Base-by-base conservation (phyloP, 129 eudicot genomes). In the Pittosporum tobira region DNA sequence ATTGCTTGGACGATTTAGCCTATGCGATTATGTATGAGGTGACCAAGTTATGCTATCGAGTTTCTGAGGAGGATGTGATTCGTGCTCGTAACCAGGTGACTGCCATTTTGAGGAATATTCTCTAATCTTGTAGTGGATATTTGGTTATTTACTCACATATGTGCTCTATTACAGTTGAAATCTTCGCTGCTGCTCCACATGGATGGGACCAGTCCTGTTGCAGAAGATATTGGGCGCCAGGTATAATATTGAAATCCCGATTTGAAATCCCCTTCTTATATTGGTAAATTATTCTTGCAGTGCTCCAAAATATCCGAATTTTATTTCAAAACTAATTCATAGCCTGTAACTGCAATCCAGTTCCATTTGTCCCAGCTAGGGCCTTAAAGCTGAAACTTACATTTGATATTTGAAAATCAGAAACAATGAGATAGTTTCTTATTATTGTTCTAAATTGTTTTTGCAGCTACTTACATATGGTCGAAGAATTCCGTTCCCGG, bases 31-130 rank as follows among this genome's bases (percentile, higher is more conserved):
- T 90, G 98, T 72, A 83, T 27, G 88, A 83, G 75, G 31, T 86
- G 5, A 79, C 81, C 75, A 90, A 83, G 68, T 62, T 90, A 36
- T 82, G 94, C 45, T 87, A 90, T 50, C 73, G 81, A 5, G 89
- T 86, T 34, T 65, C 82, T 21, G 94, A 85, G 7, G 98, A 72
- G 10, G 98, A 85, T 57, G 95, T 86, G 15, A 72, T 73, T 57
- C 98, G 98, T 61, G 98, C 95, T 64, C 79, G 88, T 67, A 90
- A 90, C 63, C 84, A 85, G 87, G 97, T 89, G 69, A n/a, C 15
- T 47, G 27, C 36, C 6, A 51, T 48, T 38, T 6, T 15, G 4
- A 16, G n/a, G n/a, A n/a, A n/a, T n/a, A n/a, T n/a, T n/a, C n/a
- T n/a, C n/a, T n/a, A n/a, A n/a, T n/a, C n/a, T n/a, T n/a, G n/a